Evolutionary conservation across 495 filamentous ascomycete genomes (phyloP).

Genomic region (Xylaria bambusicola): DNA sequence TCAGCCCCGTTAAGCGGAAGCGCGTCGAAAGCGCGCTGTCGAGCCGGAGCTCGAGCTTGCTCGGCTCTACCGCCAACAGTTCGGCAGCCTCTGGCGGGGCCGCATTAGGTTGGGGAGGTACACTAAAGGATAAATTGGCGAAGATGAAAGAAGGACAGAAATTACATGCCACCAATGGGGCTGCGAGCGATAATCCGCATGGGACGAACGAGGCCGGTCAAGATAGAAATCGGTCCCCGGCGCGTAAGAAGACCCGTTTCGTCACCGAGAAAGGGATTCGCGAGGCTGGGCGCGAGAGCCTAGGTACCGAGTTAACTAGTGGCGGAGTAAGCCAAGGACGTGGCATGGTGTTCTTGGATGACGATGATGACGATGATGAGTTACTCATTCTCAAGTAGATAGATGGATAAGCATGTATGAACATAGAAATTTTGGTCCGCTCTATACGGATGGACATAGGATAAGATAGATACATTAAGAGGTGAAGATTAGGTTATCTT

Average conservation of each 20-base stretch:
- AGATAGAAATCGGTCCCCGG: conserved; percentile 41
- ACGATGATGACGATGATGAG: conserved; percentile 43
- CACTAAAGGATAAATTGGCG: conserved; percentile 47
- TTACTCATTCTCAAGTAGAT: conserved; percentile 32
- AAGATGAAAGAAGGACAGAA: conserved; percentile 58
- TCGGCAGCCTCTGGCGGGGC: background rate
- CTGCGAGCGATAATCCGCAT: conserved; percentile 30
- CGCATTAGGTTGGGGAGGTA: conserved; percentile 53
- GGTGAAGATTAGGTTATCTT: too few species aligned
- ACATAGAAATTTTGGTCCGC: too few species aligned
- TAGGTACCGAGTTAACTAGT: conserved; percentile 59
- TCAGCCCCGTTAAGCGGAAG: conserved; percentile 77
- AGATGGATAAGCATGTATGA: background rate
- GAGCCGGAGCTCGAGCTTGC: conserved; percentile 28
- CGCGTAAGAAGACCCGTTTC: conserved; percentile 80
- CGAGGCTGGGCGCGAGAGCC: conserved; percentile 74
- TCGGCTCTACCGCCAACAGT: conserved; percentile 18
- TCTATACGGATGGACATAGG: too few species aligned
- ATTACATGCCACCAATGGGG: conserved; percentile 27
- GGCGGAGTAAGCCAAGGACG: conserved; percentile 44
- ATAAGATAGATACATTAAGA: too few species aligned
- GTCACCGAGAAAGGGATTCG: conserved; percentile 74
- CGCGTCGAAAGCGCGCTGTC: conserved; percentile 45
- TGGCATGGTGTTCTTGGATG: conserved; percentile 43
- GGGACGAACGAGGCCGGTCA: background rate